Percentiles rank a stretch among this genome's conserved stretches.
Evolutionary conservation across 2,329 filamentous ascomycete genomes (phyloP).

Genomic region (Cladosporium sp.): DNA sequence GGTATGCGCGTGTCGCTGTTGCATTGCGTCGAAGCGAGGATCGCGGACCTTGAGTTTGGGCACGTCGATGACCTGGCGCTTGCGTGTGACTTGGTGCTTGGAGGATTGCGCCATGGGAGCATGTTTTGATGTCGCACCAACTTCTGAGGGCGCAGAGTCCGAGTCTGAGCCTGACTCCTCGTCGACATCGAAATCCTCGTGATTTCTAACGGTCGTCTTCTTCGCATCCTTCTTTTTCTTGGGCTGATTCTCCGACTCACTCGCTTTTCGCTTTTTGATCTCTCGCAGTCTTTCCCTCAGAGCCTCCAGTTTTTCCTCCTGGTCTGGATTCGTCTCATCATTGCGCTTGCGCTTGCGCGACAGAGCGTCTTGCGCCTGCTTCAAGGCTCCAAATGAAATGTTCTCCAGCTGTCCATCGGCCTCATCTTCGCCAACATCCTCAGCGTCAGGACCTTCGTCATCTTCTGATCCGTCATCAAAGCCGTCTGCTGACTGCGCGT

Average conservation of each 20-base stretch:
- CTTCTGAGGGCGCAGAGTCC: constrained; percentile 38
- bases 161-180: constrained; percentile 25
- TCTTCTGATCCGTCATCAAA: constrained; percentile 24
- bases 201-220: constrained; percentile 14
- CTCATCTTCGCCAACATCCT: constrained; percentile 37
- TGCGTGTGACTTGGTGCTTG: constrained; percentile 77
- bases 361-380: constrained; percentile 75
- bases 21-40: constrained; percentile 76
- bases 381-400: constrained; percentile 86
- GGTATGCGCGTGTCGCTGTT: constrained; percentile 40
- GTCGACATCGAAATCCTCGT: constrained; percentile 16
- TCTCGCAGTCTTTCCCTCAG: constrained; percentile 42
- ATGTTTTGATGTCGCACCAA: constrained; percentile 65
- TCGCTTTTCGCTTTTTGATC: constrained; percentile 38
- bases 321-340: constrained; percentile 32
- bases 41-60: constrained; percentile 66
- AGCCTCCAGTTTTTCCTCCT: constrained; percentile 45
- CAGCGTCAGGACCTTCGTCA: constrained; percentile 31
- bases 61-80: constrained; percentile 63
- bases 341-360: constrained; percentile 41
- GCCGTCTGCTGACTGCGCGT: constrained; percentile 16
- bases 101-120: constrained; percentile 79
- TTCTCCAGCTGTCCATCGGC: constrained; percentile 47
- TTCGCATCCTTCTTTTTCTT: constrained; percentile 19
- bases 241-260: constrained; percentile 14